Conservation (phyloP, 2,329 filamentous ascomycete genomes). For the Calonectria montana region DNA sequence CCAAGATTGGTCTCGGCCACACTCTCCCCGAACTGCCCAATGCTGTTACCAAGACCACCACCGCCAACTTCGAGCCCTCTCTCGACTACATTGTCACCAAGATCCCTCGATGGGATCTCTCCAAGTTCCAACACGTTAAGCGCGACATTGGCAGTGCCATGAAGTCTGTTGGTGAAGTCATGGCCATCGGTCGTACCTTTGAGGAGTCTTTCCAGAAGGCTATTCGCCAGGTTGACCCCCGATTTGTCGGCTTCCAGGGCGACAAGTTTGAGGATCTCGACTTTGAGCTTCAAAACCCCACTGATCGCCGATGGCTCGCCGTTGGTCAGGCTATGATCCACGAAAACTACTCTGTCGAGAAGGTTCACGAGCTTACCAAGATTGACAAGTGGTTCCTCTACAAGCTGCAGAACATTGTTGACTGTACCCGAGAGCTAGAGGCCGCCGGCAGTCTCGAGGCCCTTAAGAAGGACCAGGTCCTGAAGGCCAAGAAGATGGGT, state of each 20-base stretch:
- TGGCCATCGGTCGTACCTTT: conserved; percentile 98
- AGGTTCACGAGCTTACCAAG: conserved; percentile 92
- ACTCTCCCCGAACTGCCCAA: conserved; percentile 96
- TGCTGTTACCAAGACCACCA: conserved; percentile 97
- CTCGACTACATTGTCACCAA: conserved; percentile 99
- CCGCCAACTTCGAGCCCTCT: conserved; percentile 97
- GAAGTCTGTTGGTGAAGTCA: conserved; percentile 99
- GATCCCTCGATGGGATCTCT: conserved; percentile 97
- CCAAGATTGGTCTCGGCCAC: conserved; percentile 97
- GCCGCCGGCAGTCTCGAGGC: conserved; percentile 84
- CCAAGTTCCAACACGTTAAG: conserved; percentile 99
- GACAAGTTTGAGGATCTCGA: conserved; percentile 95
- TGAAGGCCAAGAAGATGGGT: conserved; percentile 95
- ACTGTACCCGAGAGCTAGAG: conserved; percentile 88
- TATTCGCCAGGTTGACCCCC: conserved; percentile 94
- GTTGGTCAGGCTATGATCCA: conserved; percentile 98
- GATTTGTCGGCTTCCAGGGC: conserved; percentile 92
- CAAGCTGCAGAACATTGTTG: conserved; percentile 97
- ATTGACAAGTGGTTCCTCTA: conserved; percentile 99
- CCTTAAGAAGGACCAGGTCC: conserved; percentile 87
- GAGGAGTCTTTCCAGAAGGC: conserved; percentile 99
- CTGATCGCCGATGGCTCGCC: conserved; percentile 95
- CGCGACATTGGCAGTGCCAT: conserved; percentile 97
- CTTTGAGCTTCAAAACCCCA: conserved; percentile 89
- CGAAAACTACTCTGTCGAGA: conserved; percentile 93